A percentile compares a stretch with the other conserved stretches of the same genome.
These are phyloP conservation scores for Schizothecium vesticola DNA, from an alignment of 495 filamentous ascomycete species.

Conservation along the genomic window DNA sequence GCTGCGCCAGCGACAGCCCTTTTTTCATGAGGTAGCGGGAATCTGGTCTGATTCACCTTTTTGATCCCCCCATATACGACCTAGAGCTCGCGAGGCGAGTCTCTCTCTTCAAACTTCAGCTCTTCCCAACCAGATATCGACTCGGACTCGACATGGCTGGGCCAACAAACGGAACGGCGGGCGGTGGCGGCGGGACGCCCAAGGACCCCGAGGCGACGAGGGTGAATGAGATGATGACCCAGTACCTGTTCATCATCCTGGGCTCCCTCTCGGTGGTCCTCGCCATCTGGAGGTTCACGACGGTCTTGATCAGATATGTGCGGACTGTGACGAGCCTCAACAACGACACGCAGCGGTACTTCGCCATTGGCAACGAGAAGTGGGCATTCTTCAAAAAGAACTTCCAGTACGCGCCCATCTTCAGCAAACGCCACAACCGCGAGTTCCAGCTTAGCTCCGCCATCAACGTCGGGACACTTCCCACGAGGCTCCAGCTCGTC, in stretches of 20 bases:
- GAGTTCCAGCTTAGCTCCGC: constrained; percentile 81
- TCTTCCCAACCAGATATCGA: not conserved
- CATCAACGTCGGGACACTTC: constrained; percentile 84
- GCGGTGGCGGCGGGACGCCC: constrained; percentile 6
- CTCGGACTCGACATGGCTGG: not conserved
- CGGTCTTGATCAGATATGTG: constrained; percentile 61
- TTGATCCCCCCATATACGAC: not conserved
- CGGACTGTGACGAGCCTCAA: constrained; percentile 66
- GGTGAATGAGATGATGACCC: constrained; percentile 41
- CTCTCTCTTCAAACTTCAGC: not conserved
- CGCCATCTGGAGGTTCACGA: constrained; percentile 42
- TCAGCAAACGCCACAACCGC: constrained; percentile 77
- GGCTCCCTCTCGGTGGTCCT: constrained; percentile 38
- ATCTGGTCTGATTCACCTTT: not conserved
- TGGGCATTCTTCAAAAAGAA: constrained; percentile 75
- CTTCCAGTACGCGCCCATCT: constrained; percentile 75
- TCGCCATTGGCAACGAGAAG: constrained; percentile 38
- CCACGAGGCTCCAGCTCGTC: constrained; percentile 75
- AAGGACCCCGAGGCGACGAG: constrained; percentile 20
- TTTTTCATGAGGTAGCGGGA: not conserved
- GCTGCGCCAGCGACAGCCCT: not conserved
- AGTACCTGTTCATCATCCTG: constrained; percentile 46
- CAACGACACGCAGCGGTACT: constrained; percentile 60
- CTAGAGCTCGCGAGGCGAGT: not conserved
- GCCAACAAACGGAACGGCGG: constrained; percentile 8